Conservation (phyloP, 2,329 filamentous ascomycete species). For the Sclerotinia borealis region DNA sequence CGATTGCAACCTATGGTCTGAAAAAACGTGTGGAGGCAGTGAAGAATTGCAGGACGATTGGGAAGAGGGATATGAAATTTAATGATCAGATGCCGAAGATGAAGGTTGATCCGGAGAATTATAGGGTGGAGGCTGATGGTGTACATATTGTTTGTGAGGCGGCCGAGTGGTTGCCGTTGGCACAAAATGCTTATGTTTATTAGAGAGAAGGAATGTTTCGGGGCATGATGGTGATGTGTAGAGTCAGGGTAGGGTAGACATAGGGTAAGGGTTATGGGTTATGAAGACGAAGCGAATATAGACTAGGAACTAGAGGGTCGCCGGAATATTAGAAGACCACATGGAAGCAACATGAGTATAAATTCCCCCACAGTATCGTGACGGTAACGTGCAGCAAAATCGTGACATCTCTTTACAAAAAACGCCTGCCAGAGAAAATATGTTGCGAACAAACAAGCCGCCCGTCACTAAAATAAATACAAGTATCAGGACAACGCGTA, state of each 20-base stretch:
- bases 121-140: slow-evolving; percentile 81
- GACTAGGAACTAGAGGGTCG: too few relatives aligned
- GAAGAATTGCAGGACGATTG: slow-evolving; percentile 64
- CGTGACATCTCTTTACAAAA: too few relatives aligned
- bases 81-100: slow-evolving; percentile 81
- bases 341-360: background rate
- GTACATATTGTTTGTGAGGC: slow-evolving; percentile 68
- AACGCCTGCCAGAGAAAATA: too few relatives aligned
- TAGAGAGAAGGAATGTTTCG: slow-evolving; percentile 33
- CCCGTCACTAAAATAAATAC: too few relatives aligned
- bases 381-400: background rate
- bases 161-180: slow-evolving; percentile 63
- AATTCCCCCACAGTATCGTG: background rate
- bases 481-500: too few relatives aligned
- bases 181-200: slow-evolving; percentile 73
- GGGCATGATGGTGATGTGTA: background rate
- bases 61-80: slow-evolving; percentile 86
- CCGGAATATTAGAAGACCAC: background rate
- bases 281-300: background rate
- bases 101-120: slow-evolving; percentile 86
- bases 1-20: slow-evolving; percentile 65
- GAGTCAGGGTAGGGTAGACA: background rate
- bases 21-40: slow-evolving; percentile 77
- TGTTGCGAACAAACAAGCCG: too few relatives aligned
- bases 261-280: background rate